phyloP scores from a whole-genome alignment of 169 alveolate genomes.

The Plasmodium coatneyi region DNA sequence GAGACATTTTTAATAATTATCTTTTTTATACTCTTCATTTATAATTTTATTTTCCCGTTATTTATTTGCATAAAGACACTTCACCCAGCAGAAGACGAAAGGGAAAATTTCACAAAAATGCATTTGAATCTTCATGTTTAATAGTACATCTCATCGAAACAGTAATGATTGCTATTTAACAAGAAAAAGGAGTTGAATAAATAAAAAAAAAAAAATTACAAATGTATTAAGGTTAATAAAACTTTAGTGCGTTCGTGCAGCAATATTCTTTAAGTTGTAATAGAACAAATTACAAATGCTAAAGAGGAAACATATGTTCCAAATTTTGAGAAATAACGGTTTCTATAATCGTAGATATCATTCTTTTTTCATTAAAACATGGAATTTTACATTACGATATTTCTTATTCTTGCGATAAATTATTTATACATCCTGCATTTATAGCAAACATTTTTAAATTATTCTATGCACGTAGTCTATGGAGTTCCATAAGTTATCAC shows the following conservation, averaged over 20 bases:
- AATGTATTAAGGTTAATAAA: not conserved
- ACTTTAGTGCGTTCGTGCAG: not conserved
- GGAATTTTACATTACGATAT: not conserved
- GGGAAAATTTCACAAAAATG: not conserved
- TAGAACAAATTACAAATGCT: not conserved
- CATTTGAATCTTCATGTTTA: not conserved
- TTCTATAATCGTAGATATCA: not conserved
- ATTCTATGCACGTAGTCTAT: not conserved
- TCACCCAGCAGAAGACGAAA: not conserved
- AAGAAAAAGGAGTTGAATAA: not conserved
- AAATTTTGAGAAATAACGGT: not conserved
- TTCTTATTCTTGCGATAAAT: not conserved
- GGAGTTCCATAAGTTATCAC: not conserved
- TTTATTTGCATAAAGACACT: not conserved
- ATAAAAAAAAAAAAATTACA: not conserved
- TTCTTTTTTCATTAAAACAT: not conserved
- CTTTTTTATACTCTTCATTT: not conserved
- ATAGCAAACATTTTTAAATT: not conserved
- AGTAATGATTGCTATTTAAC: not conserved
- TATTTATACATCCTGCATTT: not conserved
- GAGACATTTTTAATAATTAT: not conserved
- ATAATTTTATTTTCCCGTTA: not conserved
- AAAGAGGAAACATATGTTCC: constrained; percentile 2
- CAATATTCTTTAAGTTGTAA: not conserved
- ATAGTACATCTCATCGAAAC: not conserved